Evolutionary conservation across 2,329 filamentous ascomycete genomes (phyloP), one percentile per base, ranked within the genome.

Genomic region (Talaromyces amestolkiae): DNA sequence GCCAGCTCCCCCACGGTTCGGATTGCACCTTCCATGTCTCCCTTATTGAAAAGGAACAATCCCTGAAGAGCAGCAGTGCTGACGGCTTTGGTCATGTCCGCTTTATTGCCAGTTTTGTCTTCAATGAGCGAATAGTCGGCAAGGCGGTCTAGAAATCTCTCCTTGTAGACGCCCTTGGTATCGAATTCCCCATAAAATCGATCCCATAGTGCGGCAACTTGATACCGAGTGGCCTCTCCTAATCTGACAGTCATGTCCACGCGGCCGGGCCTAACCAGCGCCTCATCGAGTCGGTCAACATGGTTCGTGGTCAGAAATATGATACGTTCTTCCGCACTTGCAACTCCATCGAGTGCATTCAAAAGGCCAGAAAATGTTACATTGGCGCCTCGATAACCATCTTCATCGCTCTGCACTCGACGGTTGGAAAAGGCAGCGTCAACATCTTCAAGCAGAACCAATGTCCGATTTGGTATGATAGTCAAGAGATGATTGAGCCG

Each of bases 291-390:
- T 47, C 92, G 86, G 70, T 97, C 93, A 43, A 97, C 88, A 73
- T 97, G 92, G 73, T 99, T 99, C 22, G 94, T 96, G 1, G 95
- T 99, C 68, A 96, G 83, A 77, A 99, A 97, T 1, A 96, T 88
- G 68, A 99, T 91, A 62, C 95, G 87, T 80, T 98, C 94, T 76
- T 98, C 95, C 13, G 93, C 92, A 61, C 93, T 96, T 7, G 93
- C 93, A n/a, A 98, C 88, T 1, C 95, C 95, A 69, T 99, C 95
- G 15, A 94, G 78, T 0, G 91, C 90, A 72, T 93, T 93, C 43
- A 98, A 81, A 22, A 98, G 81, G 0, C 94, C 94, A 0, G 94
- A 98, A 73, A 97, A 98, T 0, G 95, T 99, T 27, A 97, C 93
- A 19, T 91, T 95, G 2, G 91, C 89, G 31, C 93, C 93, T 45